phyloP scores from a whole-genome alignment of 1,284 basidiomycete species.

The Sparassis latifolia region DNA sequence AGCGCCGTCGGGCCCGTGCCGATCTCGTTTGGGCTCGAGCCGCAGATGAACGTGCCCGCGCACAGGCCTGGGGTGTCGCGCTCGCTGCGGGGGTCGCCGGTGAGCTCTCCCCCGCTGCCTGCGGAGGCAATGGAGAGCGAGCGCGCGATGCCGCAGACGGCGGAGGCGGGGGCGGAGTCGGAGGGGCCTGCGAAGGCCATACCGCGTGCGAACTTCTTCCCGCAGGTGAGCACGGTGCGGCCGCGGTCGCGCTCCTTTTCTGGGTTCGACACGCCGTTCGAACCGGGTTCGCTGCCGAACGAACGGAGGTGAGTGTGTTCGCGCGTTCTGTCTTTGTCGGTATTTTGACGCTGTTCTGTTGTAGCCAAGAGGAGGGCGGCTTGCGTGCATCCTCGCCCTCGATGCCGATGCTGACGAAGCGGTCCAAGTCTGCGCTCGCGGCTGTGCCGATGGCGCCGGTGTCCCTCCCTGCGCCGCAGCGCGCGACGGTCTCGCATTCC shows the following conservation, averaged over 20 bases:
- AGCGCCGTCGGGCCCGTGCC: constrained; percentile 54
- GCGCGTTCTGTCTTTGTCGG: neutral
- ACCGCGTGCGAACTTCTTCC: constrained; percentile 57
- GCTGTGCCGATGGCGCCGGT: constrained; percentile 9
- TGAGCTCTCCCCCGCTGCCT: neutral
- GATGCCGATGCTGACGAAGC: constrained; percentile 10
- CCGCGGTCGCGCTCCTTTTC: constrained; percentile 74
- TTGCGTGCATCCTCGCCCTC: neutral
- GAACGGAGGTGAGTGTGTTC: constrained; percentile 30
- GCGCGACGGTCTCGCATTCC: constrained; percentile 19
- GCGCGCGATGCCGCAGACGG: neutral
- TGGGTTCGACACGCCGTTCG: constrained; percentile 42
- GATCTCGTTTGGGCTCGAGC: constrained; percentile 58
- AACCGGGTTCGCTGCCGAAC: constrained; percentile 25
- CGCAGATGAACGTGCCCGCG: constrained; percentile 33
- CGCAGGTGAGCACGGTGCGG: constrained; percentile 41
- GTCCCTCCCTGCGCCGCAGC: constrained; percentile 15
- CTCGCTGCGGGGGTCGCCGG: neutral
- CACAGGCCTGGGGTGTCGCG: constrained; percentile 12
- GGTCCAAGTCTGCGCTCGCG: constrained; percentile 22
- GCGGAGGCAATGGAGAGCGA: neutral
- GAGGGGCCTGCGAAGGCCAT: constrained; percentile 24
- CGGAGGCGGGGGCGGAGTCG: neutral
- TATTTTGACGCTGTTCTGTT: neutral
- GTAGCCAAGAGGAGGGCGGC: constrained; percentile 12